Evolutionary conservation across 2,329 filamentous ascomycete species (phyloP).

Genomic region (Ophiostoma populinum): DNA sequence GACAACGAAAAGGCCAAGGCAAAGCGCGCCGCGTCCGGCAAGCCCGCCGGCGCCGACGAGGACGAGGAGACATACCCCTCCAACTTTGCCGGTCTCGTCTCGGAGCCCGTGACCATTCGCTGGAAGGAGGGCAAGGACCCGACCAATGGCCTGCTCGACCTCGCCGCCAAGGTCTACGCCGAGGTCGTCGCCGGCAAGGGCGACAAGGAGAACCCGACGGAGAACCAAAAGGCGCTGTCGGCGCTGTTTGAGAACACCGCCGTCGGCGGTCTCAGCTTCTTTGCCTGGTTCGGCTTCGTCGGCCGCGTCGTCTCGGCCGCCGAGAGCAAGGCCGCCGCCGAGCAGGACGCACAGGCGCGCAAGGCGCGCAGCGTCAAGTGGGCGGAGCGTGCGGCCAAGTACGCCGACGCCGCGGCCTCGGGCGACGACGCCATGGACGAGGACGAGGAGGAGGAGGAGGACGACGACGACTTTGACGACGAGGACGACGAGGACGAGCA

Average conservation of each 20-base stretch:
- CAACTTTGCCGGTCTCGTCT: slow-evolving; percentile 59
- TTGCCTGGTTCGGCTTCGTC: slow-evolving; percentile 73
- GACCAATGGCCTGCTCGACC: slow-evolving; percentile 61
- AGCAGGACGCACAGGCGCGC: slow-evolving; percentile 29
- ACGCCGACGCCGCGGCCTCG: slow-evolving; percentile 18
- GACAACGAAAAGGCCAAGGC: slow-evolving; percentile 1
- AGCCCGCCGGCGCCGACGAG: not conserved
- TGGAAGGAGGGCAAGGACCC: slow-evolving; percentile 80
- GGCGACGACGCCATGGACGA: slow-evolving; percentile 11
- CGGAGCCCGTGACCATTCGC: slow-evolving; percentile 71
- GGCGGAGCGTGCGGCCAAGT: slow-evolving; percentile 3
- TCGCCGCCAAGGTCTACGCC: slow-evolving; percentile 52
- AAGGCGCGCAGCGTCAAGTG: too few species aligned
- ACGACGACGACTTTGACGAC: slow-evolving; percentile 24
- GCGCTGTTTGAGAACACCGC: slow-evolving; percentile 41
- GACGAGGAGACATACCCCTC: not conserved
- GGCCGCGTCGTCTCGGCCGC: slow-evolving; percentile 53
- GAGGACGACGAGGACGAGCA: slow-evolving; percentile 33
- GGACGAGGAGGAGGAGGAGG: slow-evolving; percentile 25
- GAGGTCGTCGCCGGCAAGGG: slow-evolving; percentile 23
- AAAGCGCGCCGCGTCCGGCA: not conserved
- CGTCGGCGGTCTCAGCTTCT: slow-evolving; percentile 60
- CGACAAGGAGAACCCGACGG: slow-evolving; percentile 14
- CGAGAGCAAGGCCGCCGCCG: slow-evolving; percentile 46
- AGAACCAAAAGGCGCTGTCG: slow-evolving; percentile 20